A percentile compares a stretch with the other conserved stretches of the same genome.
phyloP scores from a whole-genome alignment of 139 green algal genomes.

The Chlorella ohadii region DNA sequence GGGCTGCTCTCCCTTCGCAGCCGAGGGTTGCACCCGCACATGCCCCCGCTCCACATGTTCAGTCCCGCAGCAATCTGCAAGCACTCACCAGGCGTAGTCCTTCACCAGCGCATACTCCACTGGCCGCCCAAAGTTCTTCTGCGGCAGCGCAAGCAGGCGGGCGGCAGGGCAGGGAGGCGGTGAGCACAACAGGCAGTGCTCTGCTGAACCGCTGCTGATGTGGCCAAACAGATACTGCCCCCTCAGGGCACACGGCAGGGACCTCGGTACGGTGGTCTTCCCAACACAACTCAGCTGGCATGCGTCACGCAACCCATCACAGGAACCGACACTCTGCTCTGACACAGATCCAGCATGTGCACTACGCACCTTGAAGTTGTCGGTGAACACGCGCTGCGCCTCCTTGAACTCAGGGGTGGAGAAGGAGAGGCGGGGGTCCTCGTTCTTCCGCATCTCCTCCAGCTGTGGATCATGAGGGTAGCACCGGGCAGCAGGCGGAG shows the following conservation, averaged over 20 bases:
- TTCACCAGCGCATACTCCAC: conserved; percentile 93
- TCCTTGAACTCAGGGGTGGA: conserved; percentile 97
- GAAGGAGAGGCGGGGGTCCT: conserved; percentile 93
- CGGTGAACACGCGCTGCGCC: conserved; percentile 88
- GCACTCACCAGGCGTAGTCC: conserved; percentile 74
- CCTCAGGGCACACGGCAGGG: no score
- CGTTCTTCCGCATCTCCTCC: conserved; percentile 82
- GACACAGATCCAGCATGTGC: background rate
- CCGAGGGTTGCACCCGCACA: no score
- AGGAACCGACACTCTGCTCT: no score
- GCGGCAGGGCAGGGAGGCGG: background rate
- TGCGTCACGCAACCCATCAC: no score
- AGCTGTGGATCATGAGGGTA: conserved; percentile 61
- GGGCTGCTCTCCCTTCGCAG: no score
- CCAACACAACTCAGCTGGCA: no score
- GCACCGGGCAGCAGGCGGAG: background rate
- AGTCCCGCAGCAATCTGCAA: no score
- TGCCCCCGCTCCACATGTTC: no score
- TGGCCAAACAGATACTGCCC: no score
- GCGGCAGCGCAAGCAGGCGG: background rate
- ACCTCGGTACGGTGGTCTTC: no score
- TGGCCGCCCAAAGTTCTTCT: conserved; percentile 93
- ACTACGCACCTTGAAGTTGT: conserved; percentile 87
- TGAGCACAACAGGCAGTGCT: no score
- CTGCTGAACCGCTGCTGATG: no score